Evolutionary conservation across 2,329 filamentous ascomycete genomes (phyloP).

Genomic region (Neopestalotiopsis sp.): DNA sequence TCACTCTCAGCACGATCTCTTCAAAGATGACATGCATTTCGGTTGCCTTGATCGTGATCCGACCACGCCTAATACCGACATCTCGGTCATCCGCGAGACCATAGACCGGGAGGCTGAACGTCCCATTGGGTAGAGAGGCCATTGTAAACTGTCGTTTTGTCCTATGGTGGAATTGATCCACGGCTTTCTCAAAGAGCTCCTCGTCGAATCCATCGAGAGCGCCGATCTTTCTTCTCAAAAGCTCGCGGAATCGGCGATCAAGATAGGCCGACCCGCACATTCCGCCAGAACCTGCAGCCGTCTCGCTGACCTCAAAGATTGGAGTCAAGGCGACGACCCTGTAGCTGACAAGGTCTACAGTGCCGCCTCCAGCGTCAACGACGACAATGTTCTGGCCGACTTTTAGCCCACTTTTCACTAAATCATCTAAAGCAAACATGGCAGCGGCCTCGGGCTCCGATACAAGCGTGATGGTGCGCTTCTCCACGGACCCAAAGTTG

Average conservation of each 20-base stretch:
- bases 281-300: conserved; percentile 53
- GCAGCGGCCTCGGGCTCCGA: conserved; percentile 61
- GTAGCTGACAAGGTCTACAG: conserved; percentile 39
- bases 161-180: conserved; percentile 50
- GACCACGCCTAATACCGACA: conserved; percentile 40
- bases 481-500: neutral
- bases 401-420: conserved; percentile 47
- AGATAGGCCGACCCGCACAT: conserved; percentile 56
- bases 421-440: conserved; percentile 51
- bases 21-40: conserved; percentile 50
- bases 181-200: conserved; percentile 44
- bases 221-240: conserved; percentile 49
- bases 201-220: conserved; percentile 47
- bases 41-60: conserved; percentile 42
- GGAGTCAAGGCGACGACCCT: conserved; percentile 50
- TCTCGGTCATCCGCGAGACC: conserved; percentile 44
- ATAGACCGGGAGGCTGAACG: conserved; percentile 41
- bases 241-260: conserved; percentile 52
- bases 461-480: conserved; percentile 37
- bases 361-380: conserved; percentile 59
- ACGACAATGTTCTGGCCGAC: conserved; percentile 55
- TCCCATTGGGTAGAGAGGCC: conserved; percentile 38
- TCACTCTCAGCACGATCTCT: conserved; percentile 48
- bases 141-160: conserved; percentile 44
- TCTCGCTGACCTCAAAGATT: conserved; percentile 53